Evolutionary conservation across 768 basidiomycete genomes (phyloP).

Genomic region (Mycena leptocephala): DNA sequence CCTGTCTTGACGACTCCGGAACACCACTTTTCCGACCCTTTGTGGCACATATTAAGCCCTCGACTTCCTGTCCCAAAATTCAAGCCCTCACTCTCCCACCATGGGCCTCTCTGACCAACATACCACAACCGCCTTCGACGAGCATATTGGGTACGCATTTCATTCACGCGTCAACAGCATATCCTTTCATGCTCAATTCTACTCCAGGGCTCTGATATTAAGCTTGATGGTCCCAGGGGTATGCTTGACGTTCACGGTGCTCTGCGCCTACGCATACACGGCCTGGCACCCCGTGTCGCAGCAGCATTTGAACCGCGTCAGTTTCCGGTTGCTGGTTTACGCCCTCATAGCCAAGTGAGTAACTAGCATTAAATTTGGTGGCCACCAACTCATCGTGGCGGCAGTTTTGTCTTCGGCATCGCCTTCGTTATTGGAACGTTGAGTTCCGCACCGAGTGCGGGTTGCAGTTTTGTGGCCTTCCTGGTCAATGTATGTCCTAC

Average conservation of each 20-base stretch:
- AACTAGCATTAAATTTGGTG: too few species aligned
- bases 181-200: not conserved
- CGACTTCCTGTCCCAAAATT: not conserved
- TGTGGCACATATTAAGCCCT: not conserved
- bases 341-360: constrained; percentile 5
- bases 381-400: not conserved
- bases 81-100: too few species aligned
- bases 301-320: constrained; percentile 12
- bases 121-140: not conserved
- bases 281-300: not conserved
- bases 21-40: not conserved
- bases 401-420: not conserved
- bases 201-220: not conserved
- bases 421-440: not conserved
- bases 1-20: not conserved
- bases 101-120: not conserved
- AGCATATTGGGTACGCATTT: not conserved
- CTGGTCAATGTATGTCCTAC: not conserved
- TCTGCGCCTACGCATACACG: not conserved
- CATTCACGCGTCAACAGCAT: not conserved
- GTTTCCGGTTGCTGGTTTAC: constrained; percentile 12
- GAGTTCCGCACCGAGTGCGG: not conserved
- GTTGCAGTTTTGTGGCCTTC: not conserved
- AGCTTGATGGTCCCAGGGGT: not conserved
- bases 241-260: not conserved